phyloP scores from a whole-genome alignment of 2,329 filamentous ascomycete genomes.

The Pyricularia grisea region DNA sequence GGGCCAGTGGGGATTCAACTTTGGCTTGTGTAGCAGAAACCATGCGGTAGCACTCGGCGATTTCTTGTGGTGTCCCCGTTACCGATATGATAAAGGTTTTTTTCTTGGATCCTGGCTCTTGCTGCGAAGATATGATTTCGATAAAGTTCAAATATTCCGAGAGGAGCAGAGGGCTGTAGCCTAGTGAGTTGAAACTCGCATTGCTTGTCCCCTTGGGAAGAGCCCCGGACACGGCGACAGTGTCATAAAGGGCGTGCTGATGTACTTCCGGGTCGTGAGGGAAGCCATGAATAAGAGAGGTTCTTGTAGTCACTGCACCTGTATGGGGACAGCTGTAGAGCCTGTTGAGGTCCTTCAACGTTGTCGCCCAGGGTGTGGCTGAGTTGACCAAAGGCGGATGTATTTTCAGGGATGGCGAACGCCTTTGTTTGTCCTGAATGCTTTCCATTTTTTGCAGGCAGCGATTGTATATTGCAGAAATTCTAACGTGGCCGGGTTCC shows the following conservation, averaged over 20 bases:
- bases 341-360: slow-evolving; percentile 45
- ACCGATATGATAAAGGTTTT: slow-evolving; percentile 65
- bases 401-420: slow-evolving; percentile 41
- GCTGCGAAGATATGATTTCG: slow-evolving; percentile 28
- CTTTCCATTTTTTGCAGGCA: not conserved
- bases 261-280: slow-evolving; percentile 49
- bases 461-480: not conserved
- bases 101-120: not conserved
- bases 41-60: slow-evolving; percentile 43
- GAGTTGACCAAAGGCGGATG: slow-evolving; percentile 64
- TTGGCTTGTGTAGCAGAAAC: slow-evolving; percentile 30
- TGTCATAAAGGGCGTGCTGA: slow-evolving; percentile 57
- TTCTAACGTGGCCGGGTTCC: not conserved
- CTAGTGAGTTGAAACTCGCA: slow-evolving; percentile 59
- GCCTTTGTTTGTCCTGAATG: not conserved
- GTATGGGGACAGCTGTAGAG: slow-evolving; percentile 55
- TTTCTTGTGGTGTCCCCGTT: slow-evolving; percentile 51
- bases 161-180: slow-evolving; percentile 60
- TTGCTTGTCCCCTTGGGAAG: slow-evolving; percentile 14
- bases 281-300: slow-evolving; percentile 57
- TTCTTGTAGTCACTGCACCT: slow-evolving; percentile 68
- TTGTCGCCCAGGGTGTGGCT: slow-evolving; percentile 67
- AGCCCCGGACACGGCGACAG: slow-evolving; percentile 9
- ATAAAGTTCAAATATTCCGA: slow-evolving; percentile 49
- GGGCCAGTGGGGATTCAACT: slow-evolving; percentile 40